Evolutionary conservation across 2,329 filamentous ascomycete genomes (phyloP), one percentile per base, ranked within the genome.

Genomic region (Cryphonectria naterciae): DNA sequence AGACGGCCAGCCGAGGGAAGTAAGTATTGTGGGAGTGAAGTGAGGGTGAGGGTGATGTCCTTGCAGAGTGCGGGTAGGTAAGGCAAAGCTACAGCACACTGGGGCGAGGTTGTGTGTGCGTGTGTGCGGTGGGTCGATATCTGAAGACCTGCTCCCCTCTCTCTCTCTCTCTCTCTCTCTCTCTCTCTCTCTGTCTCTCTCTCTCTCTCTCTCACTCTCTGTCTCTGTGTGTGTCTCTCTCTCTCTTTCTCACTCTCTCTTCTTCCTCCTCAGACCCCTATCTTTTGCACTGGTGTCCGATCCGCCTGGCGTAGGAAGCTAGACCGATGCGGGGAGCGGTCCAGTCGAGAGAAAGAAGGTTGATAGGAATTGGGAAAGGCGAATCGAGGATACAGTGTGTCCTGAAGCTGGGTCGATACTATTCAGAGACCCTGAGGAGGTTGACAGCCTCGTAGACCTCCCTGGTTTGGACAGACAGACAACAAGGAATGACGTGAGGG

Each of bases 1-100:
- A 39, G 22, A 41, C 17, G 35, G 37, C n/a, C 10, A 22, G n/a
- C 22, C 17, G 35, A 66, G 68, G 72, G 68, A 65, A 54, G 43
- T 41, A 41, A 58, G 19, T 8, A 37, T 37, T 49, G 46, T n/a
- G 46, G 46, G 19, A 43, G 58, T 54, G 66, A 15, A 39, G 54
- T 58, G 28, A 41, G 62, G 35, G 10, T 64, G 61, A 39, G 8
- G 32, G 22, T 43, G 46, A 52, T 49, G 46, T n/a, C 46, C 22
- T 25, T 56, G 52, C 13, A 13, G 49, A 25, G 49, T 25, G 37
- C n/a, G n/a, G n/a, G n/a, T n/a, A n/a, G n/a, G n/a, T n/a, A n/a
- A n/a, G n/a, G n/a, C n/a, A n/a, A n/a, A n/a, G n/a, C n/a, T n/a
- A n/a, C n/a, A n/a, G n/a, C n/a, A n/a, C n/a, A n/a, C n/a, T n/a